phyloP scores from a whole-genome alignment of 805 yeast species.

The Yamadazyma scolyti region DNA sequence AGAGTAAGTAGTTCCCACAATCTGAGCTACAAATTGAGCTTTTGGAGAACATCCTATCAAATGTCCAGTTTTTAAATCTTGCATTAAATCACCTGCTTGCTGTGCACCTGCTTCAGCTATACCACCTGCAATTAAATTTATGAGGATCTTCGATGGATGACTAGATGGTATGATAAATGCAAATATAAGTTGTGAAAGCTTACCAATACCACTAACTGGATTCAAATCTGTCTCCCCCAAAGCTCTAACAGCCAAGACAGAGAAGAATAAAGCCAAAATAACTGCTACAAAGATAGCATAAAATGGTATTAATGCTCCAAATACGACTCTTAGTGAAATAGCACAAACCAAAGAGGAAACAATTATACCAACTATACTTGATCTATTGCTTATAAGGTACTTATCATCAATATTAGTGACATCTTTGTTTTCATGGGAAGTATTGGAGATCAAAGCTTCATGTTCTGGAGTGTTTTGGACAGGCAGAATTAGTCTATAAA shows the following conservation, averaged over 20 bases:
- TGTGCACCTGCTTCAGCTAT: constrained; percentile 98
- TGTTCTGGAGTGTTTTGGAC: background rate
- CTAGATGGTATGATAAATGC: constrained; percentile 72
- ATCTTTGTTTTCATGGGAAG: constrained; percentile 1
- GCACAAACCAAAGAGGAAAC: constrained; percentile 68
- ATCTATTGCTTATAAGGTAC: constrained; percentile 47
- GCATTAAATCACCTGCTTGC: constrained; percentile 98
- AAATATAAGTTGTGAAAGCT: constrained; percentile 83
- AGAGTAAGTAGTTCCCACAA: constrained; percentile 85
- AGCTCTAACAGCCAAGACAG: constrained; percentile 88
- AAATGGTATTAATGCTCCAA: constrained; percentile 68
- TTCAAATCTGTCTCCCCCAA: constrained; percentile 95
- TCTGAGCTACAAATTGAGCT: constrained; percentile 88
- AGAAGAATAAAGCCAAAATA: constrained; percentile 69
- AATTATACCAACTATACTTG: constrained; percentile 58
- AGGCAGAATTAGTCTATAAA: constrained; percentile 10
- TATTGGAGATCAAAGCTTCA: constrained; percentile 1
- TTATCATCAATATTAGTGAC: constrained; percentile 29
- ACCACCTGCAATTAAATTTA: constrained; percentile 92
- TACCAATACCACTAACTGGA: constrained; percentile 96
- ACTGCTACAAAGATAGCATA: constrained; percentile 69
- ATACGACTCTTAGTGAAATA: constrained; percentile 58
- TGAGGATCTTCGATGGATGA: constrained; percentile 77
- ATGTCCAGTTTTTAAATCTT: constrained; percentile 93
- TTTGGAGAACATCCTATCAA: constrained; percentile 86